Percentiles rank a stretch among this genome's conserved stretches.
phyloP scores from a whole-genome alignment of 129 eudicot genomes.

The Erigeron canadensis region DNA sequence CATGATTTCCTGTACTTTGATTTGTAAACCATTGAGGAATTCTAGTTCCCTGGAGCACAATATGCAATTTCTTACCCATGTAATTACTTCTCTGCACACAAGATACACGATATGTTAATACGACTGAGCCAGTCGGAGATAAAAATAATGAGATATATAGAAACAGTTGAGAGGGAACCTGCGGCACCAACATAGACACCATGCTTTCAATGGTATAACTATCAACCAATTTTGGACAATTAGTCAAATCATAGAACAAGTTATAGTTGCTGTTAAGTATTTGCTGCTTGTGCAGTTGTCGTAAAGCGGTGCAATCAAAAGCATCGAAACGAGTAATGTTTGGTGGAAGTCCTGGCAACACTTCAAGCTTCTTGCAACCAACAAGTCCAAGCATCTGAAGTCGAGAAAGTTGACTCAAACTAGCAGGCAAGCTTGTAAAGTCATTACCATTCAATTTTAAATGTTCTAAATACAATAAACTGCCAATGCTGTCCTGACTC shows the following conservation, averaged over 20 bases:
- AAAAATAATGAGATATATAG: background rate
- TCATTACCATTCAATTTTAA: background rate
- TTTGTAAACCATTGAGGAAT: slow-evolving; percentile 13
- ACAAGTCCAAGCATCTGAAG: background rate
- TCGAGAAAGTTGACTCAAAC: slow-evolving; percentile 1
- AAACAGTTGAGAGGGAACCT: slow-evolving; percentile 7
- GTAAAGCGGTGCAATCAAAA: slow-evolving; percentile 13
- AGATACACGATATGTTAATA: background rate
- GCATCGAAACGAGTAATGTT: slow-evolving; percentile 10
- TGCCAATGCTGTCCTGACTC: background rate
- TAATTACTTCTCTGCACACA: background rate
- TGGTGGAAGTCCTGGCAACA: slow-evolving; percentile 16
- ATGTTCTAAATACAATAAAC: background rate
- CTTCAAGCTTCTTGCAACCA: slow-evolving; percentile 12
- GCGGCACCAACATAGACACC: slow-evolving; percentile 2
- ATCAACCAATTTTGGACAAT: slow-evolving; percentile 10
- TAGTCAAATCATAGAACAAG: background rate
- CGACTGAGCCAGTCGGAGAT: background rate
- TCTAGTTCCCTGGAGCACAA: background rate
- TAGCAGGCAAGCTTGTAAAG: slow-evolving; percentile 16
- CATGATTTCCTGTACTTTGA: background rate
- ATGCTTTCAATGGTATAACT: slow-evolving; percentile 3
- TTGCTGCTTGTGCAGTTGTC: background rate
- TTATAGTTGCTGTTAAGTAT: background rate
- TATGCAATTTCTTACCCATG: background rate